Conservation (phyloP, 2,329 filamentous ascomycete genomes). For the Fusarium aywerte region DNA sequence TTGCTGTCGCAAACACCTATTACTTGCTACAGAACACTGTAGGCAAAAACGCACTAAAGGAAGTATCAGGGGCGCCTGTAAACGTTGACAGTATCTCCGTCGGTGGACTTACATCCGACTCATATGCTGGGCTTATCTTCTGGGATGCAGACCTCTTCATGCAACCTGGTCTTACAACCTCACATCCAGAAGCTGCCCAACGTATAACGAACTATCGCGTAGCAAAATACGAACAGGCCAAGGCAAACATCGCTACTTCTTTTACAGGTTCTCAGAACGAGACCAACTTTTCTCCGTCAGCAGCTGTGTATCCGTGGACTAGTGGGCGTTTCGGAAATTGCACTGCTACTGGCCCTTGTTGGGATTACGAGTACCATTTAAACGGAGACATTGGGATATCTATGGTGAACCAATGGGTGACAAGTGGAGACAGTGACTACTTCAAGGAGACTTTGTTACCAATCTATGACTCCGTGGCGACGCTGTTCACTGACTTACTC, state of each 20-base stretch:
- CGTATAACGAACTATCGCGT: constrained; percentile 11
- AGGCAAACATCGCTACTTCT: background rate
- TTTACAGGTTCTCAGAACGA: background rate
- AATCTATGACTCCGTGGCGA: background rate
- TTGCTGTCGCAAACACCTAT: background rate
- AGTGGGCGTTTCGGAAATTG: background rate
- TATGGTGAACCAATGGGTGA: constrained; percentile 7
- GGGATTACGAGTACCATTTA: constrained; percentile 8
- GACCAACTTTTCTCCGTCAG: background rate
- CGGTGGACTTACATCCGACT: constrained; percentile 2
- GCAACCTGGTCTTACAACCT: constrained; percentile 10
- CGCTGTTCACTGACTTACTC: background rate
- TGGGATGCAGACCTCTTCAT: constrained; percentile 14
- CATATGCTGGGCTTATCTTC: constrained; percentile 1
- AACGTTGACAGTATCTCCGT: constrained; percentile 5
- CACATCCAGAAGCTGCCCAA: background rate
- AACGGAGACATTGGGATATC: constrained; percentile 1
- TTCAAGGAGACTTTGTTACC: background rate
- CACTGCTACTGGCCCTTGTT: constrained; percentile 6
- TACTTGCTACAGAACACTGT: constrained; percentile 4
- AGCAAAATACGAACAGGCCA: background rate
- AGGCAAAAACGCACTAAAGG: constrained; percentile 2
- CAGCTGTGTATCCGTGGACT: constrained; percentile 11
- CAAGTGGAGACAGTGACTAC: background rate
- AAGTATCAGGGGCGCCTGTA: background rate